Conservation (phyloP, 2,329 filamentous ascomycete species). For the Aspergillus sp. region DNA sequence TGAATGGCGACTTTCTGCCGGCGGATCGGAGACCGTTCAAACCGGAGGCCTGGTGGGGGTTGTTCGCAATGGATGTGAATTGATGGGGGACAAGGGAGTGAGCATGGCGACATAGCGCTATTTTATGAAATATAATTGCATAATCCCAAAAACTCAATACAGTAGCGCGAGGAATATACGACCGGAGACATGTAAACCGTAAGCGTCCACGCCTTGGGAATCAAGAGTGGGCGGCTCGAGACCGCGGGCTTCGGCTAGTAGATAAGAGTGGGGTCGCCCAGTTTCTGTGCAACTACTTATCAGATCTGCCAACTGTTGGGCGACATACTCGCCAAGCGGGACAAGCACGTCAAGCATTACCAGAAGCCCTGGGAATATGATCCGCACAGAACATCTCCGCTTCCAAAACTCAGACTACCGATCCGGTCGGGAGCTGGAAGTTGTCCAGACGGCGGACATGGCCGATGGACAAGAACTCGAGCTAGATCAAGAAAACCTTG, state of each 20-base stretch:
- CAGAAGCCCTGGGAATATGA: background rate
- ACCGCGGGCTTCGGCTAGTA: background rate
- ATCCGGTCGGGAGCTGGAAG: background rate
- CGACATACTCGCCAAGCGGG: background rate
- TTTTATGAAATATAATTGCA: background rate
- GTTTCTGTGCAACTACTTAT: background rate
- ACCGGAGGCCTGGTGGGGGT: conserved; percentile 92
- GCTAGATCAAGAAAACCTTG: too few relatives aligned
- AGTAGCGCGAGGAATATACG: too few relatives aligned
- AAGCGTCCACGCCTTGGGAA: background rate
- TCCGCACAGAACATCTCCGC: too few relatives aligned
- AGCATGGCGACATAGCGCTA: background rate
- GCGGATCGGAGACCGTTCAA: conserved; percentile 83
- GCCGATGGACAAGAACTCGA: background rate
- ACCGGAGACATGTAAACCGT: background rate
- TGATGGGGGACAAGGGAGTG: conserved; percentile 53
- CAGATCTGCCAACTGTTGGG: background rate
- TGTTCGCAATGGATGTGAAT: conserved; percentile 79
- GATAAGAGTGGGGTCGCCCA: conserved; percentile 1
- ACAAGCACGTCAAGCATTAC: background rate
- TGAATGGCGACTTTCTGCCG: conserved; percentile 85
- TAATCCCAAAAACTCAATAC: background rate
- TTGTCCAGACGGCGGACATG: background rate
- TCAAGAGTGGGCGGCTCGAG: background rate
- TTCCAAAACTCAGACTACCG: background rate